phyloP scores from a whole-genome alignment of 1,139 yeast species.

The Sugiyamaella novakii region DNA sequence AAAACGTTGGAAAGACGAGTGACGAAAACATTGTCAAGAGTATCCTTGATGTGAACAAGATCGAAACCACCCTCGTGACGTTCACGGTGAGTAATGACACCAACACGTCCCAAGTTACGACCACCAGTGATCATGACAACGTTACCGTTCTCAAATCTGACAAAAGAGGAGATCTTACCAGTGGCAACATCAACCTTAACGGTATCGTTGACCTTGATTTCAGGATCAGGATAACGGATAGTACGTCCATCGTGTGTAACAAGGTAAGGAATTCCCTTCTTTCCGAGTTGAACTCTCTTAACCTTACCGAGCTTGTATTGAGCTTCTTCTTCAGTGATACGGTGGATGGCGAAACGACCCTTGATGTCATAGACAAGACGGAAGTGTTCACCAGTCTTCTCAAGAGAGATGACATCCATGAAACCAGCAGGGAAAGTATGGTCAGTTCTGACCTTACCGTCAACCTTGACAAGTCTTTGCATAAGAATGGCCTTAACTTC shows the following conservation, averaged over 20 bases:
- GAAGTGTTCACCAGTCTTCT: slow-evolving; percentile 98
- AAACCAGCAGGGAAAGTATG: slow-evolving; percentile 98
- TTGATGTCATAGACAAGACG: slow-evolving; percentile 97
- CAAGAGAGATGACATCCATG: slow-evolving; percentile 97
- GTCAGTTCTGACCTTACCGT: slow-evolving; percentile 99
- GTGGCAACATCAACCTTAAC: slow-evolving; percentile 95
- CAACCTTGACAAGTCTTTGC: slow-evolving; percentile 99
- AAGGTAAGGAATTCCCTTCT: slow-evolving; percentile 96
- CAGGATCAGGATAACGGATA: slow-evolving; percentile 98
- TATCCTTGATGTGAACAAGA: slow-evolving; percentile 97
- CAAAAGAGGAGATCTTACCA: slow-evolving; percentile 89
- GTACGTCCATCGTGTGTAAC: slow-evolving; percentile 99
- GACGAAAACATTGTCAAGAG: slow-evolving; percentile 96
- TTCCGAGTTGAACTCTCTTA: slow-evolving; percentile 96
- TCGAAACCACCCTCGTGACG: slow-evolving; percentile 99
- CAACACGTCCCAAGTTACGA: slow-evolving; percentile 99
- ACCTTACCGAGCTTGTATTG: slow-evolving; percentile 97
- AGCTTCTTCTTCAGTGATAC: slow-evolving; percentile 98
- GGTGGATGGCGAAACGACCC: slow-evolving; percentile 99
- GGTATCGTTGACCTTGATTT: slow-evolving; percentile 93
- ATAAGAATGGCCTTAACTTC: slow-evolving; percentile 98
- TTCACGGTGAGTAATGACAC: slow-evolving; percentile 97
- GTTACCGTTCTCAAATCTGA: slow-evolving; percentile 95
- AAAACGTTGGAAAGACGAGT: slow-evolving; percentile 97
- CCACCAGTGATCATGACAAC: slow-evolving; percentile 99